phyloP scores from a whole-genome alignment of 305 asterid genomes.

The Vinca major region DNA sequence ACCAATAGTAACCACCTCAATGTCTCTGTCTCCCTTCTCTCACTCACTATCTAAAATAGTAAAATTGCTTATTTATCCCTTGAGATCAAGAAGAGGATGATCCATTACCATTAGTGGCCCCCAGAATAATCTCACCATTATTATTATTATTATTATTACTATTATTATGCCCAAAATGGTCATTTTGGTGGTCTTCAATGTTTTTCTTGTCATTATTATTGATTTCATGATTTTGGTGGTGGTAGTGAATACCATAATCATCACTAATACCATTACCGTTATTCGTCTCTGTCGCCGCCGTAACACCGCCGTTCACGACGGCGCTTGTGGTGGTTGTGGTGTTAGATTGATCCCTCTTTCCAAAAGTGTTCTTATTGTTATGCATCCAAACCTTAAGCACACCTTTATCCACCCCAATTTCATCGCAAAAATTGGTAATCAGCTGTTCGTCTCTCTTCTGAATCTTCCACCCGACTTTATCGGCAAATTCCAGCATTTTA shows the following conservation, averaged over 20 bases:
- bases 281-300: neutral
- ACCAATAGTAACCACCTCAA: too few species aligned
- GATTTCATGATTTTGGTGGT: conserved; percentile 23
- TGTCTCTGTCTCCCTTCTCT: too few species aligned
- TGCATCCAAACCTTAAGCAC: conserved; percentile 98
- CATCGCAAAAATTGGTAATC: conserved; percentile 42
- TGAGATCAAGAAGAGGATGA: conserved; percentile 52
- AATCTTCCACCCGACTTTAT: conserved; percentile 69
- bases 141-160: conserved; percentile 14
- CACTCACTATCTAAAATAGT: neutral
- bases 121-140: conserved; percentile 21
- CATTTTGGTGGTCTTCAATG: conserved; percentile 23
- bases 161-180: conserved; percentile 20
- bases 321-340: conserved; percentile 9
- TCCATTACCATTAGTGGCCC: conserved; percentile 35
- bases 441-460: conserved; percentile 64
- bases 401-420: conserved; percentile 53
- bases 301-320: neutral
- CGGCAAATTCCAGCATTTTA: conserved; percentile 67
- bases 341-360: conserved; percentile 32
- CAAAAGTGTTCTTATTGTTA: conserved; percentile 61
- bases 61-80: conserved; percentile 25
- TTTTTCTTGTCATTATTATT: conserved; percentile 22
- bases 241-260: conserved; percentile 21
- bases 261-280: conserved; percentile 15